A percentile compares a stretch with the other conserved stretches of the same genome.
Evolutionary conservation across 1,284 basidiomycete species (phyloP).

Genomic region (Athelia sp.): DNA sequence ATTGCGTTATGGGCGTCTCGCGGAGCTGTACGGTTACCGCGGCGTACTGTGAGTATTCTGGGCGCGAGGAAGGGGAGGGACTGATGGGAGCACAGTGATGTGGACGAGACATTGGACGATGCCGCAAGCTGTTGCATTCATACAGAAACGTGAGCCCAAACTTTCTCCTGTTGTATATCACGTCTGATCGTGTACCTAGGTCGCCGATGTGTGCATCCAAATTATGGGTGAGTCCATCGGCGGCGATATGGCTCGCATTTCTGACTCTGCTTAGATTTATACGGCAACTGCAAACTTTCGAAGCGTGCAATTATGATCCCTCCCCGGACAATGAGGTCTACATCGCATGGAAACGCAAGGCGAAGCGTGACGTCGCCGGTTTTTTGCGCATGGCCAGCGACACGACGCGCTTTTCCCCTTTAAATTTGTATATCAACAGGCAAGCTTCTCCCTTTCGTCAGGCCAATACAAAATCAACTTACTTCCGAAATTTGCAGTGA

Average conservation of each 20-base stretch:
- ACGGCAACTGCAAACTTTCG: conserved; percentile 52
- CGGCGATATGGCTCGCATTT: not conserved
- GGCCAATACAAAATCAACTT: too few species aligned
- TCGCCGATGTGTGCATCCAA: conserved; percentile 51
- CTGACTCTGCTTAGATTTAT: conserved; percentile 35
- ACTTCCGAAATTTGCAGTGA: conserved; percentile 31
- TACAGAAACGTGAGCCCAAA: conserved; percentile 42
- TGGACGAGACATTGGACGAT: conserved; percentile 36
- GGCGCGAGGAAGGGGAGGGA: conserved; percentile 2
- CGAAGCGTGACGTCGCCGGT: conserved; percentile 42
- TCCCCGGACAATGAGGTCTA: conserved; percentile 39
- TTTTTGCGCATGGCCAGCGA: conserved; percentile 48
- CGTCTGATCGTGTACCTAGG: conserved; percentile 24
- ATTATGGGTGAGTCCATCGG: conserved; percentile 36
- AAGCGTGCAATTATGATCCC: conserved; percentile 42
- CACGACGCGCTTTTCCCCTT: conserved; percentile 40
- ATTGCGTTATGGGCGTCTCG: conserved; percentile 74
- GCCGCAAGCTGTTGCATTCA: conserved; percentile 38
- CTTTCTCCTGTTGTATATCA: conserved; percentile 4
- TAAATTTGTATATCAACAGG: conserved; percentile 48
- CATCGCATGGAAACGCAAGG: conserved; percentile 48
- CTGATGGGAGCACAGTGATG: conserved; percentile 43
- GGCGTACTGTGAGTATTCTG: conserved; percentile 47
- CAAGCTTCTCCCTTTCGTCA: conserved; percentile 10
- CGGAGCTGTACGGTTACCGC: conserved; percentile 64